Evolutionary conservation across 2,329 filamentous ascomycete species (phyloP), one percentile per base, ranked within the genome.

Genomic region (Aspergillus pseudoglaucus): DNA sequence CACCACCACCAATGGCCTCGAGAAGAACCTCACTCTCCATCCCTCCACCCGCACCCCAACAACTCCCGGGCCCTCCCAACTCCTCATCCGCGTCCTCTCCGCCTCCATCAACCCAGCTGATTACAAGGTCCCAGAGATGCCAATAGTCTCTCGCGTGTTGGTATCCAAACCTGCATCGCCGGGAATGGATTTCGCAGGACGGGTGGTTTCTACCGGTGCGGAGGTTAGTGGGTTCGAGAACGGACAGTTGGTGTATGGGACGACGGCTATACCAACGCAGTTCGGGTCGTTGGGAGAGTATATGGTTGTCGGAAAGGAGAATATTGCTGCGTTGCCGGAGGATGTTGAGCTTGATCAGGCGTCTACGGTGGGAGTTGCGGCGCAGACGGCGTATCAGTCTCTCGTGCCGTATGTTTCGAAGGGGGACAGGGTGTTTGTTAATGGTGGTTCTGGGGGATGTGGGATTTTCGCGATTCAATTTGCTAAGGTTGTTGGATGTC

Each of bases 381-480:
- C 66, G 1, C 56, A 71, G 51, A 77, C 76, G 3, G 73, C 75
- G 3, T 75, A 74, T 50, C 73, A 78, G 57, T 59, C 63, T 27
- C 65, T 80, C 20, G 61, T 76, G n/a, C 70, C 71, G 1, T 62
- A 73, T 48, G 72, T 76, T 42, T 67, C 69, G 18, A 51, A 63
- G 3, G 80, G 80, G n/a, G 73, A 78, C 45, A 76, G 73, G 55
- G 71, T 86, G 6, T 80, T 85, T 57, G 76, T 85, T 61, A 85
- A 85, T 53, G 82, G 81, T 10, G 82, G 81, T 0, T 80, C 75
- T 5, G 83, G 83, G 8, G 83, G 83, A 0, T 76, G 73, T 1
- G 83, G 83, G 0, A 73, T 75, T 0, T 83, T 75, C 48, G 77
- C 73, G 0, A 79, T 86, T 46, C 83, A 86, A 59, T 75, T 85